Evolutionary conservation across 257 asterid genomes (phyloP), one percentile per base, ranked within the genome.

Genomic region (Asclepias syriaca): DNA sequence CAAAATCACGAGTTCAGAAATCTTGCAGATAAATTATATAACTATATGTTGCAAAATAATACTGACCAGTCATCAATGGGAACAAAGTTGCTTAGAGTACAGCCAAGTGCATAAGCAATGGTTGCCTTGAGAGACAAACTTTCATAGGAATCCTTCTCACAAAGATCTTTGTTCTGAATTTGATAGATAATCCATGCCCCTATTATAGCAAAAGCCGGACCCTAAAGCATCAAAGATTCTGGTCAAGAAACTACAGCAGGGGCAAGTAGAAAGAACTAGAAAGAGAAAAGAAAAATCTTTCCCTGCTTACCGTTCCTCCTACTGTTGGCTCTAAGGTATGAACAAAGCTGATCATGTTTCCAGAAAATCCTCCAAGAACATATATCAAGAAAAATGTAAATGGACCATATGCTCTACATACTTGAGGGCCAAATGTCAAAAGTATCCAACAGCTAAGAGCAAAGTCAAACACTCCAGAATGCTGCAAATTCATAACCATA

Each of bases 131-230:
- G 82, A 39, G 84, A 79, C 86, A 87, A 76, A 71, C 80, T 84
- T 66, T 89, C 89, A 19, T 79, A 72, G 13, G 79, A 75, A 68
- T 85, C 88, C 48, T 76, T 86, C 53, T 81, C 77, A 40, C 76
- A 58, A 11, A 79, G 71, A 72, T 76, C 95, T 76, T 85, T 83
- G 85, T 84, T 86, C 67, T 82, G 97, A 66, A 83, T 70, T 78
- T 86, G 91, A 80, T 85, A 84, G 55, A 86, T 77, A 45, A 91
- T 88, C 95, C 93, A 91, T 59, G 97, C 96, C 56, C 96, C 97
- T 29, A 89, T 85, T 56, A 91, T 34, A 68, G 95, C 96, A 84
- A 91, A 91, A 29, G 75, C 83, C 1, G 97, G 97, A 63, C 88
- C 97, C 96, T 89, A 78, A 65, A 4, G 63, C 8, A 21, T 6